Conservation (phyloP, 495 filamentous ascomycete genomes). For the Wilcoxina mikolae region DNA sequence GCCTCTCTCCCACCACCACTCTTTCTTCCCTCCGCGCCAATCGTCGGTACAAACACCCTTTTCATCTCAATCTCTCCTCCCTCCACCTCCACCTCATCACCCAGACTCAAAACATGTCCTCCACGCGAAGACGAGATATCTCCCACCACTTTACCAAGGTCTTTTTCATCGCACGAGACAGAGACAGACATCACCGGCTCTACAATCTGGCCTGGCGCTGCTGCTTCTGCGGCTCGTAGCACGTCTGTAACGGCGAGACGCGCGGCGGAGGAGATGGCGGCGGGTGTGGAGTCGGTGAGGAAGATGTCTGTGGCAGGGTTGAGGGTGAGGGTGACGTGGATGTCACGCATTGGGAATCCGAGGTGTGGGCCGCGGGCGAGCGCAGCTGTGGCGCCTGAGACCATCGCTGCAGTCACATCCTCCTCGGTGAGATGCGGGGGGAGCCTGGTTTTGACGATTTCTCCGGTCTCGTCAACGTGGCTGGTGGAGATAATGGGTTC, state of each 20-base stretch:
- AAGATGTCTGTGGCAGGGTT: constrained; percentile 51
- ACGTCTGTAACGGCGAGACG: constrained; percentile 54
- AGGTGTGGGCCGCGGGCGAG: constrained; percentile 71
- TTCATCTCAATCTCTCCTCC: constrained; percentile 44
- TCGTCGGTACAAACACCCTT: constrained; percentile 8
- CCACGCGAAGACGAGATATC: constrained; percentile 73
- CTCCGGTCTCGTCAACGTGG: constrained; percentile 30
- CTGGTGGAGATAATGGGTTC: constrained; percentile 25
- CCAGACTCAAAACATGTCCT: constrained; percentile 69
- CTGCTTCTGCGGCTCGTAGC: constrained; percentile 40
- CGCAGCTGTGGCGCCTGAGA: constrained; percentile 68
- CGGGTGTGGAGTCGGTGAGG: constrained; percentile 47
- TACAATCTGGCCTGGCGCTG: constrained; percentile 41
- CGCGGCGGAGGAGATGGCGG: constrained; percentile 65
- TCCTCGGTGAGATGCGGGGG: constrained; percentile 25
- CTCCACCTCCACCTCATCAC: constrained; percentile 35
- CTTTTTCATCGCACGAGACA: constrained; percentile 68
- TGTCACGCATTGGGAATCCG: constrained; percentile 57
- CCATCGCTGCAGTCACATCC: constrained; percentile 38
- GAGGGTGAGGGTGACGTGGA: constrained; percentile 52
- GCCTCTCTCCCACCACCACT: constrained; percentile 33
- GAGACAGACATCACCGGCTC: constrained; percentile 84
- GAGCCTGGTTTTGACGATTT: constrained; percentile 9
- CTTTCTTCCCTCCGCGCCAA: constrained; percentile 1
- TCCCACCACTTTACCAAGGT: constrained; percentile 72